Evolutionary conservation across 1,284 basidiomycete species (phyloP).

Genomic region (Sporisorium reilianum): DNA sequence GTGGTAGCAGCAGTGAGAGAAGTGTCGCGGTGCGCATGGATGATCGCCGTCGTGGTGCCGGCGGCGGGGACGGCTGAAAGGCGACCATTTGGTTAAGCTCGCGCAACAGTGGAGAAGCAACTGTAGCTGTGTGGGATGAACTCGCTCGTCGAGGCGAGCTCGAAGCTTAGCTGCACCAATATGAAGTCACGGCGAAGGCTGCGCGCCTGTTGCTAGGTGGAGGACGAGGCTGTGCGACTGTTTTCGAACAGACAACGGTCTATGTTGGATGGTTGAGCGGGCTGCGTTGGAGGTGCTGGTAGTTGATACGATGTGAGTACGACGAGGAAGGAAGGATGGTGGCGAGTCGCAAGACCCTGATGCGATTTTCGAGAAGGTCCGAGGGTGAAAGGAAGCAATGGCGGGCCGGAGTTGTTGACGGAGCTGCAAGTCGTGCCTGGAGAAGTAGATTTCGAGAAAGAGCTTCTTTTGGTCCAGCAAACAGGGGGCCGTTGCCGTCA

Average conservation of each 20-base stretch:
- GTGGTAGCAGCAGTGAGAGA: slow-evolving; percentile 8
- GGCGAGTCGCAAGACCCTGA: slow-evolving; percentile 6
- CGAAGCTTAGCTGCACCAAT: slow-evolving; percentile 24
- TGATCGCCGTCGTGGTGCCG: background rate
- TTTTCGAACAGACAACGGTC: background rate
- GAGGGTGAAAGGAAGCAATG: background rate
- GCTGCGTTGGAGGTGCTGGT: background rate
- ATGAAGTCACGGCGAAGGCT: slow-evolving; percentile 36
- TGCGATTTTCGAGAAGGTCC: slow-evolving; percentile 10
- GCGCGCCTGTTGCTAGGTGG: slow-evolving; percentile 25
- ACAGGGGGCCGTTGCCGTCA: background rate
- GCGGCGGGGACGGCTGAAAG: background rate
- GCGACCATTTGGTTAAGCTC: slow-evolving; percentile 10
- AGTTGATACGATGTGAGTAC: slow-evolving; percentile 3
- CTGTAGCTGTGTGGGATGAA: slow-evolving; percentile 12
- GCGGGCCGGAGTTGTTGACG: slow-evolving; percentile 12
- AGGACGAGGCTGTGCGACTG: slow-evolving; percentile 9
- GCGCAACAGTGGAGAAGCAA: background rate
- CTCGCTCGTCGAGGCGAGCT: slow-evolving; percentile 41
- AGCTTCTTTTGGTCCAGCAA: background rate
- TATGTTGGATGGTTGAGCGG: background rate
- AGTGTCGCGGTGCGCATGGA: background rate
- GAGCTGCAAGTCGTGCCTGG: slow-evolving; percentile 7
- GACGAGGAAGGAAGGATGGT: slow-evolving; percentile 5
- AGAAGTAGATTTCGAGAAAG: background rate